Evolutionary conservation across 2,329 filamentous ascomycete genomes (phyloP).

Genomic region (Amylocarpus encephaloides): DNA sequence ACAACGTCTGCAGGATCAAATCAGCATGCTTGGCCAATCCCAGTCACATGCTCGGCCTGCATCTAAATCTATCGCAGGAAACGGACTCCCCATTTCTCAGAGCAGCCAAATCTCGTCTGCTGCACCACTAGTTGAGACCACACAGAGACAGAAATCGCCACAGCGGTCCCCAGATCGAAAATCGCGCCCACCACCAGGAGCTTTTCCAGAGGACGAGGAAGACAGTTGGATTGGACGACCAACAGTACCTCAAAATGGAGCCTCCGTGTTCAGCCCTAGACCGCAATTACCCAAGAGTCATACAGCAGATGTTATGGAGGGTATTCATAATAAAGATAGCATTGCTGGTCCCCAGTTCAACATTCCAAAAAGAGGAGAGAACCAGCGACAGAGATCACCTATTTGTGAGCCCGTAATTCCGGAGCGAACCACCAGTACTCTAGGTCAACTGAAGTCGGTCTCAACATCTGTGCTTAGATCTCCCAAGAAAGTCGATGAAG

Average conservation of each 20-base stretch:
- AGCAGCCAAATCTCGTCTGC: slow-evolving; percentile 16
- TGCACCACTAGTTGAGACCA: slow-evolving; percentile 10
- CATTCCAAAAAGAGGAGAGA: slow-evolving; percentile 37
- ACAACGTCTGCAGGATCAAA: slow-evolving; percentile 85
- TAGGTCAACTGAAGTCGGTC: slow-evolving; percentile 54
- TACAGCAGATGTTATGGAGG: slow-evolving; percentile 56
- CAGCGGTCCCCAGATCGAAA: slow-evolving; percentile 13
- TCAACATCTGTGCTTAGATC: slow-evolving; percentile 55
- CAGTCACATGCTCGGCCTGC: slow-evolving; percentile 31
- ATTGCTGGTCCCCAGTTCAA: slow-evolving; percentile 43
- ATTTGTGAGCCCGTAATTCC: slow-evolving; percentile 25
- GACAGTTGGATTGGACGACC: slow-evolving; percentile 59
- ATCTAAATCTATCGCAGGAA: slow-evolving; percentile 30
- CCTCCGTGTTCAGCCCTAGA: slow-evolving; percentile 39
- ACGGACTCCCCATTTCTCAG: slow-evolving; percentile 16
- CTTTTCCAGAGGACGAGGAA: slow-evolving; percentile 52
- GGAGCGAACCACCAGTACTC: slow-evolving; percentile 28
- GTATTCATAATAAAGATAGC: slow-evolving; percentile 42
- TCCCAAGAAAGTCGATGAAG: slow-evolving; percentile 35
- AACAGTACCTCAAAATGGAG: slow-evolving; percentile 22
- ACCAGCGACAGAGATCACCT: slow-evolving; percentile 29
- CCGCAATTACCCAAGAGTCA: slow-evolving; percentile 54
- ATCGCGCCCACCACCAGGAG: slow-evolving; percentile 41
- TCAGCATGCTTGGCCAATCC: slow-evolving; percentile 63
- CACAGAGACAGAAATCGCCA: slow-evolving; percentile 12